These are phyloP conservation scores for Tylopilus cervinicoccineus DNA, from an alignment of 768 basidiomycete species.

Conservation along the genomic window DNA sequence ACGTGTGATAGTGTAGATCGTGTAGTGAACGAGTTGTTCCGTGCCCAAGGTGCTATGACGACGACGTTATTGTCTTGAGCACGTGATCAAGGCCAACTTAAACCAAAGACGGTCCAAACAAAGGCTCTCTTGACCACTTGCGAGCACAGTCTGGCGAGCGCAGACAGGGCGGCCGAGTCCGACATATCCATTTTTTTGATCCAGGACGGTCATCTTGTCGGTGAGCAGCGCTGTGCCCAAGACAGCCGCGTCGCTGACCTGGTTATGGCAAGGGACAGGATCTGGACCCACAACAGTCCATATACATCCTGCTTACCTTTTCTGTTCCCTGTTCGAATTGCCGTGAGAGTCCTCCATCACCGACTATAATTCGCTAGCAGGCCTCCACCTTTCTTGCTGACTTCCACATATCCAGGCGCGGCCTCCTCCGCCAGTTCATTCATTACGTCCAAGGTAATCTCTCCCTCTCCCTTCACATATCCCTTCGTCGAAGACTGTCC, in stretches of 20 bases:
- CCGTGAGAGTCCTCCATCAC: slow-evolving; percentile 22
- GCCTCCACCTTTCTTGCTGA: slow-evolving; percentile 2
- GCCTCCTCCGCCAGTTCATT: slow-evolving; percentile 67
- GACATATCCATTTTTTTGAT: slow-evolving; percentile 5
- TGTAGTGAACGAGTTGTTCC: not conserved
- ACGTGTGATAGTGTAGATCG: slow-evolving; percentile 7
- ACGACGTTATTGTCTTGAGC: slow-evolving; percentile 18
- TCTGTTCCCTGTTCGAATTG: slow-evolving; percentile 39
- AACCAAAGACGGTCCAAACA: slow-evolving; percentile 45
- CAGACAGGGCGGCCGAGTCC: slow-evolving; percentile 21
- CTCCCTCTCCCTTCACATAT: slow-evolving; percentile 10
- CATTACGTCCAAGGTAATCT: slow-evolving; percentile 53
- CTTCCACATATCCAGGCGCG: slow-evolving; percentile 44
- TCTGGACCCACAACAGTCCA: slow-evolving; percentile 55
- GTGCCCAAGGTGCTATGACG: slow-evolving; percentile 8
- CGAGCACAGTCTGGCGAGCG: not conserved
- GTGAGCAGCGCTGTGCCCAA: slow-evolving; percentile 8
- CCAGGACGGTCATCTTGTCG: slow-evolving; percentile 14
- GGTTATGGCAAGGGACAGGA: slow-evolving; percentile 33
- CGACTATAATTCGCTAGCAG: not conserved
- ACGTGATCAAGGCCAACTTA: slow-evolving; percentile 49
- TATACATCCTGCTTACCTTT: slow-evolving; percentile 40
- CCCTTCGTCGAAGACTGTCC: slow-evolving; percentile 1
- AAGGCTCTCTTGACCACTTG: slow-evolving; percentile 10
- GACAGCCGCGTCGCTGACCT: slow-evolving; percentile 18